These are phyloP conservation scores for Sporisorium iseilematis-ciliati DNA, from an alignment of 1,284 basidiomycete species.

Conservation along the genomic window DNA sequence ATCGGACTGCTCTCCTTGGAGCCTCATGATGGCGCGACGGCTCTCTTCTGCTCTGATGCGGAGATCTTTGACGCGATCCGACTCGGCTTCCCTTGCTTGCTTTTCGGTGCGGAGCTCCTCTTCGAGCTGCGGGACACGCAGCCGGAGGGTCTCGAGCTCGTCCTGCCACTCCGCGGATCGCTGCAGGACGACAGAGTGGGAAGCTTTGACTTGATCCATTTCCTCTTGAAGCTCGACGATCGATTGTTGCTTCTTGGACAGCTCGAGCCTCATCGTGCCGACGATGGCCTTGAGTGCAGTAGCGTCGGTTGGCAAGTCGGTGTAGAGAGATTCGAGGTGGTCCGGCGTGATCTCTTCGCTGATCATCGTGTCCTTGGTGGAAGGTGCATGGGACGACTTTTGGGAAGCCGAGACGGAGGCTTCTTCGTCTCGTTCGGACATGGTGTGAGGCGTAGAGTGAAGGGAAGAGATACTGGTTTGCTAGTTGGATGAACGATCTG, in stretches of 20 bases:
- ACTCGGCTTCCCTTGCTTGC: constrained; percentile 54
- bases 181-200: constrained; percentile 53
- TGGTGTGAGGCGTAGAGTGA: constrained; percentile 4
- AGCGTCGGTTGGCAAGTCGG: constrained; percentile 42
- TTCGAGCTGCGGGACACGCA: constrained; percentile 36
- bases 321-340: constrained; percentile 53
- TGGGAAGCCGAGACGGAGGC: constrained; percentile 34
- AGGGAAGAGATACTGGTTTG: not conserved
- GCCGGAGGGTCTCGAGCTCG: constrained; percentile 54
- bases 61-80: constrained; percentile 63
- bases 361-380: constrained; percentile 18
- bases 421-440: constrained; percentile 35
- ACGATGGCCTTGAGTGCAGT: constrained; percentile 56
- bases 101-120: constrained; percentile 33
- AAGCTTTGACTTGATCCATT: constrained; percentile 52
- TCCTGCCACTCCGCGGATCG: constrained; percentile 60
- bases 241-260: constrained; percentile 34
- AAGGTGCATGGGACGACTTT: constrained; percentile 23
- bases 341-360: constrained; percentile 29
- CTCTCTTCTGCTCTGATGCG: constrained; percentile 64
- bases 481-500: not conserved
- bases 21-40: constrained; percentile 64
- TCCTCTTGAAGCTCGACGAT: constrained; percentile 45
- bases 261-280: constrained; percentile 52
- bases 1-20: constrained; percentile 59